A percentile compares a stretch with the other conserved stretches of the same genome.
Evolutionary conservation across 2,329 filamentous ascomycete genomes (phyloP).

Genomic region (Fonsecaea multimorphosa): DNA sequence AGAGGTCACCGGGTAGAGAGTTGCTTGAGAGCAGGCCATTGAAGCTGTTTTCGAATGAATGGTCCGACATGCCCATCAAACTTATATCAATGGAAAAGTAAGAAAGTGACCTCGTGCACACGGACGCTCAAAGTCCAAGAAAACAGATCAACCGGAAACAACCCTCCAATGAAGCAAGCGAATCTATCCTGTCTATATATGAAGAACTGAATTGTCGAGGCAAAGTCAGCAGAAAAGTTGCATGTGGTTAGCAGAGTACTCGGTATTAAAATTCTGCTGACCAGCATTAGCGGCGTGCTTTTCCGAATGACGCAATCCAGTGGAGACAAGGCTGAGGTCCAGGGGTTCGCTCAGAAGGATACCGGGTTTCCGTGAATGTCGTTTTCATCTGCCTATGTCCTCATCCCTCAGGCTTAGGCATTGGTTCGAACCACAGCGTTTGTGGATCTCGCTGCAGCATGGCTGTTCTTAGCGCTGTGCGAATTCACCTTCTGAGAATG

Average conservation of each 20-base stretch:
- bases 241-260: neutral
- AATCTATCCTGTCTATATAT: neutral
- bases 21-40: neutral
- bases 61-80: conserved; percentile 3
- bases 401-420: conserved; percentile 21
- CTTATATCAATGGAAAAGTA: neutral
- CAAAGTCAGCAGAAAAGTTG: neutral
- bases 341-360: neutral
- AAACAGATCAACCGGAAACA: neutral
- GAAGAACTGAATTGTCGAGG: neutral
- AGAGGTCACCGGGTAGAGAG: neutral
- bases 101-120: neutral
- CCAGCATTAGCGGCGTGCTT: neutral
- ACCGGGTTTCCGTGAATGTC: neutral
- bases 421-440: conserved; percentile 33
- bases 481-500: conserved; percentile 54
- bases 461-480: conserved; percentile 36
- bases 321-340: conserved; percentile 15
- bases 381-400: neutral
- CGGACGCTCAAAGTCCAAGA: neutral
- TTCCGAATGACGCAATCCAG: conserved; percentile 31
- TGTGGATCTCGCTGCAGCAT: conserved; percentile 38
- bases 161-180: neutral
- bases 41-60: neutral
- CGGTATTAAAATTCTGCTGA: conserved; percentile 15